These are phyloP conservation scores for Leccinellum albellum DNA, from an alignment of 768 basidiomycete species.

Conservation along the genomic window DNA sequence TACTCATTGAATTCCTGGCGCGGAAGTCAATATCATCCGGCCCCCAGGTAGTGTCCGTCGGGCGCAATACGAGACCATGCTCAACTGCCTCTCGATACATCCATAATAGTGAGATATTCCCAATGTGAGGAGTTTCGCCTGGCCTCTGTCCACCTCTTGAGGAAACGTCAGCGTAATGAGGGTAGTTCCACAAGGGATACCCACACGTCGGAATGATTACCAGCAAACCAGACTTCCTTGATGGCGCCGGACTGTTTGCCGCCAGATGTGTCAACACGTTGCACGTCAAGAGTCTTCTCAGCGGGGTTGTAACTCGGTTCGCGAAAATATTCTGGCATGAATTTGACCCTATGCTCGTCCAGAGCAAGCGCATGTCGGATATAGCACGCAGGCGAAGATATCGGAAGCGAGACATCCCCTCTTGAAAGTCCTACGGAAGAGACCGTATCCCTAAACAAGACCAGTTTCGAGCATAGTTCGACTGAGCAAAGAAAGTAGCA, in stretches of 20 bases:
- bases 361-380: neutral
- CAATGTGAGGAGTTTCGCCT: neutral
- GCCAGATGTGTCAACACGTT: neutral
- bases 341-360: neutral
- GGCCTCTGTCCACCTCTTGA: constrained; percentile 10
- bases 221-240: neutral
- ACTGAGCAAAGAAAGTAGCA: neutral
- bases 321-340: constrained; percentile 1
- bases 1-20: constrained; percentile 7
- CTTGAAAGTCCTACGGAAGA: constrained; percentile 52
- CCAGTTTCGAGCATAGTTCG: neutral
- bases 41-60: constrained; percentile 13
- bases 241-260: neutral
- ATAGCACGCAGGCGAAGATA: constrained; percentile 42
- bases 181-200: neutral
- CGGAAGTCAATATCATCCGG: constrained; percentile 14
- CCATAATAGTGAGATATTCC: neutral
- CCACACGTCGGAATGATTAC: constrained; percentile 22
- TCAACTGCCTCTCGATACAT: neutral
- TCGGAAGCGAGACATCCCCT: constrained; percentile 43
- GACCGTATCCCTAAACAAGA: constrained; percentile 49
- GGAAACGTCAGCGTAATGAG: neutral
- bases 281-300: neutral
- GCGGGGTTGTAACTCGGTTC: constrained; percentile 15
- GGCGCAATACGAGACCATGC: constrained; percentile 8